Percentiles rank a stretch among this genome's conserved stretches.
Conservation (phyloP, 106 monocot genomes). For the Dendrobium chrysotoxum region DNA sequence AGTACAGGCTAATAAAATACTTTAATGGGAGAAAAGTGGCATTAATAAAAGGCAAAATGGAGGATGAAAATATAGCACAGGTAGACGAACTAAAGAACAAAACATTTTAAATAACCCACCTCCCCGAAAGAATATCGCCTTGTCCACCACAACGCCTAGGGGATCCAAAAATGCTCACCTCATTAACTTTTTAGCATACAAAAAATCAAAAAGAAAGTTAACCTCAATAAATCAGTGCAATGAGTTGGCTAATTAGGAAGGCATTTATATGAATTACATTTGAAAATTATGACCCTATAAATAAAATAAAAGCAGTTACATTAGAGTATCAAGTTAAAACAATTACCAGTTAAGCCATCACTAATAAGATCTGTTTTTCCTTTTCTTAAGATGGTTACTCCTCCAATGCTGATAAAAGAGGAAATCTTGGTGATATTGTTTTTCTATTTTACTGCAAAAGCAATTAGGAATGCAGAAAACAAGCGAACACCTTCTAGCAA, state of each 20-base stretch:
- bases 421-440: neutral
- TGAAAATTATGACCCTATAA: neutral
- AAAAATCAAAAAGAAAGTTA: neutral
- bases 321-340: neutral
- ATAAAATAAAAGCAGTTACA: neutral
- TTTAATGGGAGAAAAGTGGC: neutral
- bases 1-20: neutral
- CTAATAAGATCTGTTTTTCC: slow-evolving; percentile 81
- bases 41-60: neutral
- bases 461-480: neutral
- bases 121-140: slow-evolving; percentile 96
- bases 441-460: neutral
- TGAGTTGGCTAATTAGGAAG: neutral
- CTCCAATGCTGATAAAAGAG: slow-evolving; percentile 56
- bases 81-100: neutral
- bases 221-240: neutral
- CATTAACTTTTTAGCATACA: slow-evolving; percentile 31
- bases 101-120: slow-evolving; percentile 35
- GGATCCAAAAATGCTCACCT: slow-evolving; percentile 76
- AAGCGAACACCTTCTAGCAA: slow-evolving; percentile 50
- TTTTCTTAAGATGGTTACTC: slow-evolving; percentile 77
- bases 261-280: neutral
- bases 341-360: slow-evolving; percentile 68
- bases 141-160: slow-evolving; percentile 99
- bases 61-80: neutral